Evolutionary conservation across 495 filamentous ascomycete genomes (phyloP), one percentile per base, ranked within the genome.

Genomic region (Cladorrhinum samala): DNA sequence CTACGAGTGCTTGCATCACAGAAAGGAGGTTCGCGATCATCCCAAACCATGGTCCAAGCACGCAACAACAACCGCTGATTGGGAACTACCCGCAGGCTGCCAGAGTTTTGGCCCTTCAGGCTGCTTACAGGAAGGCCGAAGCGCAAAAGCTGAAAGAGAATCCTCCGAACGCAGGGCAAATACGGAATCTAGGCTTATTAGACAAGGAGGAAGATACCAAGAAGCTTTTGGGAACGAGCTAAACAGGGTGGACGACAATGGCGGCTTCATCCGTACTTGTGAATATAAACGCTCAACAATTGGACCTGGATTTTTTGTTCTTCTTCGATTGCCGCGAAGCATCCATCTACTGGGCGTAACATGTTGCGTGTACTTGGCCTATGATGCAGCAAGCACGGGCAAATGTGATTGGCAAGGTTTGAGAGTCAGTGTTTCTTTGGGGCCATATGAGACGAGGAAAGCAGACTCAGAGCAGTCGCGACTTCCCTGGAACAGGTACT

Each of bases 1-100:
- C 78, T 88, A 95, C 72, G 93, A 98, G 77, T 98, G 94, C 75
- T 77, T 98, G 65, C 92, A 98, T 68, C 93, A 98, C 78, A 86
- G 81, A 73, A 96, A 97, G 75, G 93, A 98, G 89, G 93, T 96
- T 50, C 23, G 9, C 21, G 30, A 56, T 21, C 16, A 27, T 21
- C 45, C 46, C 2, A 49, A 9, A 20, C n/a, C 36, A 18, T 8
- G 25, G 40, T 24, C 18, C 48, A 51, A 47, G 39, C 24, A 27
- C 13, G 25, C 17, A 45, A 46, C 36, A 19, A 9, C 25, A 11
- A 14, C 45, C 18, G 19, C 54, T 44, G 47, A 54, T 46, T 23
- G 19, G 17, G 11, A 52, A 43, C 46, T n/a, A 43, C 17, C 36
- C 39, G 64, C 64, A 98, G 92, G 83, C 81, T 60, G 80, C 87